Evolutionary conservation across 306 rosid genomes (phyloP).

Genomic region (Vigna radiata): DNA sequence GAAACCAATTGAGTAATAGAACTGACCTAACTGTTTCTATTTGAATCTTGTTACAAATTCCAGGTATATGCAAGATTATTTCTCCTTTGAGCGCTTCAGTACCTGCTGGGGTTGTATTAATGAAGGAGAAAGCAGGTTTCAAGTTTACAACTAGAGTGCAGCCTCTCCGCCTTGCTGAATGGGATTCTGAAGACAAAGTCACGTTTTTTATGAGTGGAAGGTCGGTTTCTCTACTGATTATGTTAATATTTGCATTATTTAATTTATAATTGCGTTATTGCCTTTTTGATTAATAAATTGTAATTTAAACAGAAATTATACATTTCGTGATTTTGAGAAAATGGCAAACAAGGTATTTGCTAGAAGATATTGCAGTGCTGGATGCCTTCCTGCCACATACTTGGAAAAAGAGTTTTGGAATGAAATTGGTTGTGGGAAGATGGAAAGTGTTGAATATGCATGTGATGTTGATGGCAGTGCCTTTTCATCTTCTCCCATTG

Average conservation of each 20-base stretch:
- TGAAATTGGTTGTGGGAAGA: conserved; percentile 89
- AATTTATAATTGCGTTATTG: conserved; percentile 15
- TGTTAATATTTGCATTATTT: conserved; percentile 7
- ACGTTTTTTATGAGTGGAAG: conserved; percentile 97
- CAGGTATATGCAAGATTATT: conserved; percentile 94
- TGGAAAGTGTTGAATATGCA: conserved; percentile 95
- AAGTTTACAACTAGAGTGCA: conserved; percentile 97
- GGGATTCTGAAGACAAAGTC: conserved; percentile 92
- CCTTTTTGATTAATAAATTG: conserved; percentile 49
- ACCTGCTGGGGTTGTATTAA: conserved; percentile 94
- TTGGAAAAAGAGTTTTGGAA: conserved; percentile 97
- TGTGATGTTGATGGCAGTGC: conserved; percentile 99
- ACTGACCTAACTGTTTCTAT: conserved; percentile 14
- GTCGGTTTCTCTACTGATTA: conserved; percentile 51
- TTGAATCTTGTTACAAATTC: conserved; percentile 24
- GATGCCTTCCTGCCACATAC: conserved; percentile 80
- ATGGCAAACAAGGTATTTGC: conserved; percentile 95
- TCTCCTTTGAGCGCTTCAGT: conserved; percentile 92
- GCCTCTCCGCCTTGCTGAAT: conserved; percentile 98
- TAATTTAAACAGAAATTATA: conserved; percentile 73
- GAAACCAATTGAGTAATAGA: conserved; percentile 2
- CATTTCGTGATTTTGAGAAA: conserved; percentile 90
- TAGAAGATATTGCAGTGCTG: conserved; percentile 82
- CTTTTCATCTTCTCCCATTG: conserved; percentile 84
- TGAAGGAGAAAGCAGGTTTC: conserved; percentile 91